Evolutionary conservation across 1,284 basidiomycete species (phyloP).

Genomic region (Pseudozyma tsukubaensis): DNA sequence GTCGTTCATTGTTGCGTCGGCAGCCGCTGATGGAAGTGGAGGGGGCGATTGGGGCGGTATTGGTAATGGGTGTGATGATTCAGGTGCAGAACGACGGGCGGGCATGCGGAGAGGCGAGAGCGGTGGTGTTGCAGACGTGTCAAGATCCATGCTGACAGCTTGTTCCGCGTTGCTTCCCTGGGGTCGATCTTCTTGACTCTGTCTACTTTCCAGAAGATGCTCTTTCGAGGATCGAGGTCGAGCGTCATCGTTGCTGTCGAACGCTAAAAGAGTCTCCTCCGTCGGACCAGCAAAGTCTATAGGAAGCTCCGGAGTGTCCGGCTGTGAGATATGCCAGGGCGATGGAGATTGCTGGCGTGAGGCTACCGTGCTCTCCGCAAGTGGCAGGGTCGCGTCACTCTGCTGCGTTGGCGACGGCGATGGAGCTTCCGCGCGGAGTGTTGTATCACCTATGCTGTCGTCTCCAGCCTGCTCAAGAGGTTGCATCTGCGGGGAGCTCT

Average conservation of each 20-base stretch:
- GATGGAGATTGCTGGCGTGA: slow-evolving; percentile 2
- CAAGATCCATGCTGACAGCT: background rate
- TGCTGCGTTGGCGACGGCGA: background rate
- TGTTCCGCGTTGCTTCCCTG: background rate
- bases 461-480: background rate
- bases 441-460: background rate
- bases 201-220: too few species aligned
- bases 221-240: background rate
- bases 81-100: background rate
- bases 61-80: slow-evolving; percentile 7
- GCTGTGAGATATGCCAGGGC: background rate
- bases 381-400: slow-evolving; percentile 17
- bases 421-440: background rate
- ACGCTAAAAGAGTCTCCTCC: background rate
- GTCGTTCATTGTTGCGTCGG: slow-evolving; percentile 10
- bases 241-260: background rate
- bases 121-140: slow-evolving; percentile 7
- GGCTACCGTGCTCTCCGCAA: background rate
- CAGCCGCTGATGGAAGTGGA: background rate
- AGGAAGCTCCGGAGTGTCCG: too few species aligned
- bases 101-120: slow-evolving; percentile 25
- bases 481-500: background rate
- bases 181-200: background rate
- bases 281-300: too few species aligned
- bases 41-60: background rate